phyloP scores from a whole-genome alignment of 139 green algal genomes.

The Nannochloris sp. region DNA sequence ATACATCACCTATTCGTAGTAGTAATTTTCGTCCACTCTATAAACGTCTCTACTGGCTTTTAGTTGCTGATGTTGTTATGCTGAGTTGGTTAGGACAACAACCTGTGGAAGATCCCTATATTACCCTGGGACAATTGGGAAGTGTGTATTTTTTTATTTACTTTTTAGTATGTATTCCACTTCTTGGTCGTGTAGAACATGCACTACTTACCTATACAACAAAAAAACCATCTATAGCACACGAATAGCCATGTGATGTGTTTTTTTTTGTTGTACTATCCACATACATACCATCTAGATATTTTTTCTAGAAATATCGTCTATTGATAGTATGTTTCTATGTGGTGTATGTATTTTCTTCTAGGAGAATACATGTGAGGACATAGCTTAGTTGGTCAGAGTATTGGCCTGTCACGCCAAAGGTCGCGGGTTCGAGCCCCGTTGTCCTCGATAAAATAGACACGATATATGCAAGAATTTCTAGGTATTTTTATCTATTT shows the following conservation, averaged over 20 bases:
- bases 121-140: constrained; percentile 5
- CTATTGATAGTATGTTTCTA: no score
- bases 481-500: constrained; percentile 48
- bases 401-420: constrained; percentile 42
- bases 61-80: constrained; percentile 50
- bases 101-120: constrained; percentile 47
- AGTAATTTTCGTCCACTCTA: constrained; percentile 49
- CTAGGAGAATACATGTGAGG: constrained; percentile 1
- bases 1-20: constrained; percentile 33
- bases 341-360: neutral
- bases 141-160: constrained; percentile 22
- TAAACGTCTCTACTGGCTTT: constrained; percentile 48
- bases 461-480: constrained; percentile 41
- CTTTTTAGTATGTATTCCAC: constrained; percentile 17
- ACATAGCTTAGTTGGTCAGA: constrained; percentile 39
- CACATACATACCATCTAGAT: no score
- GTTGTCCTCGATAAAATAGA: constrained; percentile 15
- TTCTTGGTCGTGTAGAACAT: constrained; percentile 35
- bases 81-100: constrained; percentile 51
- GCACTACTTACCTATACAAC: constrained; percentile 35
- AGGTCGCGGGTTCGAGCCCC: constrained; percentile 39
- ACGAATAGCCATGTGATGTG: neutral
- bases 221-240: constrained; percentile 3
- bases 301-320: no score
- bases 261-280: no score